Conservation (phyloP, 495 filamentous ascomycete genomes). For the Platismatia glauca region DNA sequence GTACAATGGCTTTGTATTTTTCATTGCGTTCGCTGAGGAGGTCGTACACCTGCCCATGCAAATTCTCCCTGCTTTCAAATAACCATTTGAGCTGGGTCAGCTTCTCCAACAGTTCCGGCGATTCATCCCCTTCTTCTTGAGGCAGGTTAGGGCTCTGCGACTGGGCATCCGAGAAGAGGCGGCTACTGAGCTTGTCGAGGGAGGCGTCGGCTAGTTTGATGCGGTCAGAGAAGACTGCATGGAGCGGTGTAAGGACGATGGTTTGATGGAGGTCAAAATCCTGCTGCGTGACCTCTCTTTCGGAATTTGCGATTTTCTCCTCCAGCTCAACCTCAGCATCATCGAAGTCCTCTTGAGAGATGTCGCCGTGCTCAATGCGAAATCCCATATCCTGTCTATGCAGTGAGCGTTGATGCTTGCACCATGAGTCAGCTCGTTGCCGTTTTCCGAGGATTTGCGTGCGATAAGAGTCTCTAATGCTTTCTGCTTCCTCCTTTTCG, state of each 20-base stretch:
- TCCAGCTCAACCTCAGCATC: conserved; percentile 61
- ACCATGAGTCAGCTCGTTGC: conserved; percentile 34
- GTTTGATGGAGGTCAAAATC: conserved; percentile 72
- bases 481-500: conserved; percentile 63
- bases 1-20: conserved; percentile 70
- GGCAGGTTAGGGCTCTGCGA: conserved; percentile 66
- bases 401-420: conserved; percentile 40
- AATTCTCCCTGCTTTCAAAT: conserved; percentile 81
- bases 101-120: conserved; percentile 88
- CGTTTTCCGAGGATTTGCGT: conserved; percentile 32
- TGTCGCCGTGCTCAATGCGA: conserved; percentile 62
- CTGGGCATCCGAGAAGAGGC: conserved; percentile 65
- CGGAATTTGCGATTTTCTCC: conserved; percentile 50
- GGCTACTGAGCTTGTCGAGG: conserved; percentile 48
- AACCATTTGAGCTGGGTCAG: conserved; percentile 91
- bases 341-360: conserved; percentile 73
- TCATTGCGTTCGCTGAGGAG: conserved; percentile 75
- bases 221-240: conserved; percentile 53
- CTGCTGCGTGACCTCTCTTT: conserved; percentile 54
- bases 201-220: conserved; percentile 27
- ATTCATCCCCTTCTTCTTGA: conserved; percentile 91
- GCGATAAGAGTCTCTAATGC: conserved; percentile 52
- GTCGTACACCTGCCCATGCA: conserved; percentile 77
- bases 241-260: conserved; percentile 65
- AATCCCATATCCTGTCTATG: conserved; percentile 58